These are phyloP conservation scores for Boeremia exigua DNA, from an alignment of 2,329 filamentous ascomycete species.

Conservation along the genomic window DNA sequence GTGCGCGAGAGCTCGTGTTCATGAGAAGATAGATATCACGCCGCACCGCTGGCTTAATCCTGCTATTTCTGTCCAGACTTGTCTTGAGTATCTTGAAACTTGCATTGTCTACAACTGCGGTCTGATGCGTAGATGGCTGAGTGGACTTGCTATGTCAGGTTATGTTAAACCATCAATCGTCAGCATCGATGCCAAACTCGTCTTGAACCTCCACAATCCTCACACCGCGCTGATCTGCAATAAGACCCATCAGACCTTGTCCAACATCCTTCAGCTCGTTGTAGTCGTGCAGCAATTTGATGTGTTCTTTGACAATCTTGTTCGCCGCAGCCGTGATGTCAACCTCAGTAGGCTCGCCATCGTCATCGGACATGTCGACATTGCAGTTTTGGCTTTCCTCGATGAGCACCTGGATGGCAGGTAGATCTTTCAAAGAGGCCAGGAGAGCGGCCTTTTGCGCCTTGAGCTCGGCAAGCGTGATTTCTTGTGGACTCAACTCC, in stretches of 20 bases:
- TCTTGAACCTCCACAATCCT: conserved; percentile 58
- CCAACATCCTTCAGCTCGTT: conserved; percentile 75
- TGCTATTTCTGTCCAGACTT: neutral
- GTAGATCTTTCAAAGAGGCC: conserved; percentile 35
- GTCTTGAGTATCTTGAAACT: neutral
- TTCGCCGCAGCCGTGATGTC: conserved; percentile 53
- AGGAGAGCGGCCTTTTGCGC: conserved; percentile 50
- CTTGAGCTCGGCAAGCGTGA: conserved; percentile 56
- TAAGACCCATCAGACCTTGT: conserved; percentile 68
- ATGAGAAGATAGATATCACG: conserved; percentile 1
- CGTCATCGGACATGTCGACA: conserved; percentile 10
- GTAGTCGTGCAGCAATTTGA: conserved; percentile 69
- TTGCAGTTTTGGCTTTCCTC: conserved; percentile 35
- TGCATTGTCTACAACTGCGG: neutral
- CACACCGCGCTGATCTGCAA: conserved; percentile 68
- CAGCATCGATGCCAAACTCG: conserved; percentile 54
- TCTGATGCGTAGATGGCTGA: neutral
- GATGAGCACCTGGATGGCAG: conserved; percentile 44
- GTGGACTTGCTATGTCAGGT: neutral
- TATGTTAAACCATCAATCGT: conserved; percentile 48
- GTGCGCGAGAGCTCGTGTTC: conserved; percentile 10
- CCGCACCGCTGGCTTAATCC: neutral
- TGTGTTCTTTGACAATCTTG: conserved; percentile 66
- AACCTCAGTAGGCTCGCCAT: conserved; percentile 37
- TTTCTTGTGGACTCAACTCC: conserved; percentile 49